Evolutionary conservation across 257 asterid genomes (phyloP), one percentile per base, ranked within the genome.

Genomic region (Perilla frutescens): DNA sequence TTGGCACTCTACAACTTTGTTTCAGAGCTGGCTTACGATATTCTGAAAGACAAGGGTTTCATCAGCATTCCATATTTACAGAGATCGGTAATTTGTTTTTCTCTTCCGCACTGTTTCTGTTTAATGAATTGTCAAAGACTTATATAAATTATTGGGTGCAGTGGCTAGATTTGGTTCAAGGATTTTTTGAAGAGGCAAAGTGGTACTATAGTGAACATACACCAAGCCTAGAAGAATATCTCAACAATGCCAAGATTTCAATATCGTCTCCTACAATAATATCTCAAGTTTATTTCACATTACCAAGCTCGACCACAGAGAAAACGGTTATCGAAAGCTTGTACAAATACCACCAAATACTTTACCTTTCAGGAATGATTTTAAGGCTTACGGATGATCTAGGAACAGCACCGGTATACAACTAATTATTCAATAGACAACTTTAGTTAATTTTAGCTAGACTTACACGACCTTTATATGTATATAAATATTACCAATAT

Each of bases 301-400:
- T 62, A 5, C 70, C 77, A 7, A 77, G 82, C 49, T 83, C 26
- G 26, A 20, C 83, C 6, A 43, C 71, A 20, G 60, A 62, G 3
- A 73, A 77, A 70, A 76, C 80, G 2, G 84, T 61, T 8, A 44
- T 72, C 77, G 60, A 78, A 0, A 31, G 62, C 63, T 51, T 87
- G 6, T 45, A 37, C 2, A 57, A 68, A 2, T 50, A 78, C 47
- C 82, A 71, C 54, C 20, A 80, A 0, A 65, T 80, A 13, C 68
- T 87, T 36, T 75, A 78, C 9, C 79, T 56, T 10, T 54, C 88
- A 5, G 73, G 79, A 7, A 74, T n/a, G 12, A 13, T 88, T 44
- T 5, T 80, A 4, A 80, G 90, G 1, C 62, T 88, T 8, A 43
- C 79, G 0, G 64, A 87, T 60, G 96, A 89, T 62, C 36, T 85